Base-by-base conservation (phyloP, 768 basidiomycete genomes). In the Lanmaoa pseudosensibilis region DNA sequence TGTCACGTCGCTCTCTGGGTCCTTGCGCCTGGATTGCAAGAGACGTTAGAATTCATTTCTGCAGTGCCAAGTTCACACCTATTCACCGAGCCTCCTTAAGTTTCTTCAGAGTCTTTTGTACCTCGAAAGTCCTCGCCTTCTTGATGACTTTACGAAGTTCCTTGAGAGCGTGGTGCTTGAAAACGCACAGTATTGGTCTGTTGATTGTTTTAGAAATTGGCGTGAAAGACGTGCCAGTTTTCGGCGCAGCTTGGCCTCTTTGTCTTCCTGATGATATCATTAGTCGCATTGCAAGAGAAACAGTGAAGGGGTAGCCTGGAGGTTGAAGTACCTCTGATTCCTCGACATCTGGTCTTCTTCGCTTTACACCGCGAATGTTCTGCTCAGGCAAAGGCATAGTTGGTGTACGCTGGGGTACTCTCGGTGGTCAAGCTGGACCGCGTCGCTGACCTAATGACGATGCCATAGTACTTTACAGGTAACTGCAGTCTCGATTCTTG, bases 101-200 rank as follows among this genome's bases (percentile, higher is more conserved):
- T 71, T 83, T 86, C 77, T 93, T 95, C 55, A 94, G 80, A n/a
- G 88, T 72, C 68, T 87, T 89, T 70, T 87, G 90, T 1, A 82
- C 83, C 74, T 96, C 94, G 58, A 91, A 90, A 0, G 81, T 74
- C 68, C 85, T 91, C 11, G 88, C 87, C 65, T 88, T 91, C 75
- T 92, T 95, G 30, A 87, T 83, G 5, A 86, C 82, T 63, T 88
- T 89, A 60, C 81, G 80, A 10, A 90, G 80, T 61, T 88, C 87
- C 67, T 83, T 88, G 48, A 88, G 67, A 55, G 82, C 82, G 68
- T 90, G 90, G 63, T 90, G 85, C 94, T 96, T 69, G 39, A 61
- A 50, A 58, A 60, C 38, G 49, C 49, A 43, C 21, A 50, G 34
- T 44, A 40, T 63, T 61, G 50, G 60, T 54, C 44, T 30, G 32